These are phyloP conservation scores for Strobilomyces dryophilus DNA, from an alignment of 768 basidiomycete genomes.

Conservation along the genomic window DNA sequence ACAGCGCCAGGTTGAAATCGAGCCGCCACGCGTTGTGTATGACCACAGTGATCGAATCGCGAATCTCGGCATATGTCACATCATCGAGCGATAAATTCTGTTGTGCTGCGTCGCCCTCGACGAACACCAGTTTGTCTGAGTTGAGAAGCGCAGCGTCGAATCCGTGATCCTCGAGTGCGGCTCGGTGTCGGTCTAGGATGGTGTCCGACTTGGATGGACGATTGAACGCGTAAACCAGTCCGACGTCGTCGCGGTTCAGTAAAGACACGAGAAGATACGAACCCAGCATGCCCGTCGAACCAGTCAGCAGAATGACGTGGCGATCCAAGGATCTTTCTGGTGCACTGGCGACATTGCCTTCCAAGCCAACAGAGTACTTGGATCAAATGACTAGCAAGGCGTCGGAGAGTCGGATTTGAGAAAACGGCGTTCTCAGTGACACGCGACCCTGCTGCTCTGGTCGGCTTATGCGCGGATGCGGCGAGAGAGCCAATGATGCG, in stretches of 20 bases:
- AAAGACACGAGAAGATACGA: constrained; percentile 35
- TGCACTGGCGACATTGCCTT: constrained; percentile 1
- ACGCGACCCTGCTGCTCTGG: too few relatives aligned
- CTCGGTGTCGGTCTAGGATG: constrained; percentile 17
- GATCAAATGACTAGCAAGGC: not conserved
- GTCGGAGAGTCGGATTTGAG: too few relatives aligned
- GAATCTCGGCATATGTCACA: constrained; percentile 25
- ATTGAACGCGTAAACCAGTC: constrained; percentile 28
- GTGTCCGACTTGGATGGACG: constrained; percentile 15
- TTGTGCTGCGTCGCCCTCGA: constrained; percentile 27
- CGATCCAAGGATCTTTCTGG: not conserved
- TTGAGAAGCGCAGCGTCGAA: constrained; percentile 22
- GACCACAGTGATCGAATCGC: constrained; percentile 31
- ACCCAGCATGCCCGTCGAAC: constrained; percentile 34
- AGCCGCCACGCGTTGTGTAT: constrained; percentile 20
- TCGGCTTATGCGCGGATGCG: too few relatives aligned
- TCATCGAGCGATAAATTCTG: constrained; percentile 23
- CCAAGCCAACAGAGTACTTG: constrained; percentile 11
- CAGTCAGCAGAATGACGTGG: constrained; percentile 31
- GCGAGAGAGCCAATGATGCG: too few relatives aligned
- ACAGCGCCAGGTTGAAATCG: constrained; percentile 48
- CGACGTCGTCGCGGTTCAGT: constrained; percentile 31
- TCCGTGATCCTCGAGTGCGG: constrained; percentile 22
- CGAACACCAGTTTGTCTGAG: constrained; percentile 23
- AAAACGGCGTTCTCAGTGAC: too few relatives aligned